These are phyloP conservation scores for Trichoderma sp. DNA, from an alignment of 2,329 filamentous ascomycete species.

Conservation along the genomic window DNA sequence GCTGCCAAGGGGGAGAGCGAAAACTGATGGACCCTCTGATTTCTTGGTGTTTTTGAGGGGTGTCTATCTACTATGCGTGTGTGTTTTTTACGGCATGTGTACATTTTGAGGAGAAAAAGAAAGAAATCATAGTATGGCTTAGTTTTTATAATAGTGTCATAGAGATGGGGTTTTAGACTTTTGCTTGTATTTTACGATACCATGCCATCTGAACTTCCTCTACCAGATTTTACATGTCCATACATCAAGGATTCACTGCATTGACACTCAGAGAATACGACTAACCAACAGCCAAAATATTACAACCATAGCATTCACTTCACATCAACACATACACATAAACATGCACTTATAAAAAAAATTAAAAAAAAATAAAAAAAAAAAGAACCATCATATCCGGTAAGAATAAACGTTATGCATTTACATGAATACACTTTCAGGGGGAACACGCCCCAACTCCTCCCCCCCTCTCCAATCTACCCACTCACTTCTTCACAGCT, in stretches of 20 bases:
- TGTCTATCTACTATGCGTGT: background rate
- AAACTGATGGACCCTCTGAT: background rate
- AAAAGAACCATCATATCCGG: background rate
- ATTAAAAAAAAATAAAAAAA: background rate
- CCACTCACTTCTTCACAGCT: background rate
- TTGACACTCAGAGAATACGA: no score
- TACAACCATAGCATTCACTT: background rate
- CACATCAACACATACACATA: background rate
- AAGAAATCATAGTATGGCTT: background rate
- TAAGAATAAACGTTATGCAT: constrained; percentile 19
- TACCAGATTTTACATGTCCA: background rate
- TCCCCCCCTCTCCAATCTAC: background rate
- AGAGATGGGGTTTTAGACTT: background rate
- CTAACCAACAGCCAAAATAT: no score
- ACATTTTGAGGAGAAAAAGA: background rate
- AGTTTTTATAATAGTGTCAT: background rate
- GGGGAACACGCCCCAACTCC: background rate
- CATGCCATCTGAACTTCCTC: background rate
- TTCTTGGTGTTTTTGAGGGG: background rate
- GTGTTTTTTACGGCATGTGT: background rate
- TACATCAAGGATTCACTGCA: no score
- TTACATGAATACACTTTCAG: constrained; percentile 19
- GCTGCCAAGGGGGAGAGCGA: background rate
- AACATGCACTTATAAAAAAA: background rate
- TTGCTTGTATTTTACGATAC: background rate